Conservation (phyloP, 73 alveolate genomes). For the Breviolum minutum region DNA sequence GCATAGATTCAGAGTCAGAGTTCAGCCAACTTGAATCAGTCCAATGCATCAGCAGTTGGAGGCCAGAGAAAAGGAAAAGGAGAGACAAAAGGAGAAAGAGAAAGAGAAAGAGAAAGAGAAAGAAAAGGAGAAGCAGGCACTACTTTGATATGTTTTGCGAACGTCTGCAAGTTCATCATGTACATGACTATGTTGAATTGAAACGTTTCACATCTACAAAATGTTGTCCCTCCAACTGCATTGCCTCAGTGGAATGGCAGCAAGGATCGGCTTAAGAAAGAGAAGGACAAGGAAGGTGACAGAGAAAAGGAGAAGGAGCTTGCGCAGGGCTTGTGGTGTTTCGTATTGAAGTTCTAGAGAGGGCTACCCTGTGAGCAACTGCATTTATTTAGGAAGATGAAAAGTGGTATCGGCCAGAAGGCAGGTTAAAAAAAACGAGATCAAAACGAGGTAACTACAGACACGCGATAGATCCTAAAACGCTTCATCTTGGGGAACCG, state of each 20-base stretch:
- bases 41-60: neutral
- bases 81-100: neutral
- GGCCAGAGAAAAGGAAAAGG: neutral
- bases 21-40: no score
- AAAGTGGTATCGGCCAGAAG: no score
- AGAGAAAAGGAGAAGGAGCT: constrained; percentile 51
- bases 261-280: constrained; percentile 18
- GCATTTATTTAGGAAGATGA: no score
- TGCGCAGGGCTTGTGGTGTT: neutral
- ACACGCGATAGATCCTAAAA: no score
- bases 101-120: constrained; percentile 3
- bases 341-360: no score
- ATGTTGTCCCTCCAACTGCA: neutral
- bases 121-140: neutral
- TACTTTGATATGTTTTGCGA: neutral
- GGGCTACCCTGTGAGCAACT: no score
- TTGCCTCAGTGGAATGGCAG: neutral
- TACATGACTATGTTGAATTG: no score
- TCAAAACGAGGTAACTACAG: no score
- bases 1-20: neutral
- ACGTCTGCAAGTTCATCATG: neutral
- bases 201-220: no score
- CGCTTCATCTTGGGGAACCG: no score
- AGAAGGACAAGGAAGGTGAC: constrained; percentile 10
- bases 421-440: no score